phyloP scores from a whole-genome alignment of 345 rosid genomes.

The Syzygium grande region DNA sequence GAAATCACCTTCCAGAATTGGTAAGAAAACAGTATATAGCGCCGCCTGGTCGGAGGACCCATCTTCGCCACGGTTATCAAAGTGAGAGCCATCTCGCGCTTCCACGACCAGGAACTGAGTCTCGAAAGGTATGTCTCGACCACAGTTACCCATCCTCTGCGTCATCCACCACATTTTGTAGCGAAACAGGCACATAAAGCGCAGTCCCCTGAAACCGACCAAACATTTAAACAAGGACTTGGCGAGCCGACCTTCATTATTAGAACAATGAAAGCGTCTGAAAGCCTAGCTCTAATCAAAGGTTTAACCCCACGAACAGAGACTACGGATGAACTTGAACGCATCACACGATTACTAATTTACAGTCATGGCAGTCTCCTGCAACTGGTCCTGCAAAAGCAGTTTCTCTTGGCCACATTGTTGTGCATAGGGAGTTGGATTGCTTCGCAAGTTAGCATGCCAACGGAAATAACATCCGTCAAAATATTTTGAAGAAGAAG shows the following conservation, averaged over 20 bases:
- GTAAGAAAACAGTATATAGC: conserved; percentile 39
- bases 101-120: conserved; percentile 56
- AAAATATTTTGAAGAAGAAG: neutral
- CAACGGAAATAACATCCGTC: neutral
- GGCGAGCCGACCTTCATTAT: neutral
- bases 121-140: conserved; percentile 55
- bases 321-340: neutral
- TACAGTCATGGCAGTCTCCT: neutral
- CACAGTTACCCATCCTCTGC: conserved; percentile 55
- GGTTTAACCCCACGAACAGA: neutral
- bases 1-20: conserved; percentile 61
- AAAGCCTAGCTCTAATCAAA: neutral
- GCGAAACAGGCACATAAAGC: conserved; percentile 57
- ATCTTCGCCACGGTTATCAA: conserved; percentile 10
- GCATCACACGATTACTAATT: neutral
- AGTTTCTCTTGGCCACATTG: neutral
- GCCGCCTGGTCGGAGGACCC: conserved; percentile 11
- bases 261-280: neutral
- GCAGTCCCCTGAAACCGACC: conserved; percentile 39
- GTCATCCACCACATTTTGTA: conserved; percentile 86
- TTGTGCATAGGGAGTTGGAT: neutral
- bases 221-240: neutral
- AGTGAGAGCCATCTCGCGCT: conserved; percentile 30
- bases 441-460: neutral
- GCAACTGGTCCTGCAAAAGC: neutral